Percentiles rank a stretch among this genome's conserved stretches.
These are phyloP conservation scores for Phytophthora chlamydospora DNA, from an alignment of 352 stramenopile genomes.

Conservation along the genomic window DNA sequence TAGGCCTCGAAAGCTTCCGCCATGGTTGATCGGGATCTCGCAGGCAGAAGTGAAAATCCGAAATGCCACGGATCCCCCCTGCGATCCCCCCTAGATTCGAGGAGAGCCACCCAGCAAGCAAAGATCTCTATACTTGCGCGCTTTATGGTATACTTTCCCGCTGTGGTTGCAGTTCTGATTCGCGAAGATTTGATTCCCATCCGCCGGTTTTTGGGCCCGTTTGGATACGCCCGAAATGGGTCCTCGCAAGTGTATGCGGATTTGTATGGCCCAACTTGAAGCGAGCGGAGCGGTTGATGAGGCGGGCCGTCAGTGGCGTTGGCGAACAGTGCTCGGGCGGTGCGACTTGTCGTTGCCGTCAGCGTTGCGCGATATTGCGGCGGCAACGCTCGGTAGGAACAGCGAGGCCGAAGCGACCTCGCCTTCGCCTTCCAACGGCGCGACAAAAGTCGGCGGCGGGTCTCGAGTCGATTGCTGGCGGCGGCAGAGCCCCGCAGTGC, in stretches of 20 bases:
- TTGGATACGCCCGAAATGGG: constrained; percentile 17
- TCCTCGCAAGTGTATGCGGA: constrained; percentile 4
- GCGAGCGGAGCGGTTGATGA: constrained; percentile 8
- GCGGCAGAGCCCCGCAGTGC: no score
- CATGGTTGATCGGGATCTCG: constrained; percentile 42
- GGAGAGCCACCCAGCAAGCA: constrained; percentile 27
- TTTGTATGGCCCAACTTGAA: constrained; percentile 35
- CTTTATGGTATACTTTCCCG: constrained; percentile 49
- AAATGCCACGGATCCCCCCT: constrained; percentile 42
- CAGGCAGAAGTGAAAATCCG: constrained; percentile 49
- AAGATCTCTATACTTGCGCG: constrained; percentile 35
- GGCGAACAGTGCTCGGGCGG: no score
- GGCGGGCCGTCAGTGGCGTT: background rate
- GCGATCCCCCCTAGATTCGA: constrained; percentile 2
- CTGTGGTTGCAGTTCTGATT: constrained; percentile 32
- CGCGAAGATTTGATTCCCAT: constrained; percentile 34
- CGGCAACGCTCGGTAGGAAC: no score
- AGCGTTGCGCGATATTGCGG: background rate
- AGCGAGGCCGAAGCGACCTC: no score
- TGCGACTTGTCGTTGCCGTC: no score
- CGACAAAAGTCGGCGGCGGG: no score
- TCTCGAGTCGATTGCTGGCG: no score
- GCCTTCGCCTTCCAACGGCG: no score
- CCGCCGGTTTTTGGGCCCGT: background rate
- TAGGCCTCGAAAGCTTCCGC: constrained; percentile 64